A percentile compares a stretch with the other conserved stretches of the same genome.
phyloP scores from a whole-genome alignment of 75 land plant species.

The Pinus taeda region DNA sequence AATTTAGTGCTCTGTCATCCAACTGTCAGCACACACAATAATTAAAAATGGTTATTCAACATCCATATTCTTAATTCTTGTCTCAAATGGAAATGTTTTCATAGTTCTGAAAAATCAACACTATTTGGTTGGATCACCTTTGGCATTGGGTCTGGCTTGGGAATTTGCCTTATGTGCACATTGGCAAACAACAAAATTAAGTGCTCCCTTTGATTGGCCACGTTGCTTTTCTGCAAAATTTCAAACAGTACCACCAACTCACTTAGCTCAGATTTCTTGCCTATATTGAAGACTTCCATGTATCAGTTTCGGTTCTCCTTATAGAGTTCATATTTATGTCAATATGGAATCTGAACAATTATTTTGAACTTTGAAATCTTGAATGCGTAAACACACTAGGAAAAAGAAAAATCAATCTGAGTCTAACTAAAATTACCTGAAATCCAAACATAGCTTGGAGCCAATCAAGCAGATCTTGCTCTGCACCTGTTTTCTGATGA shows the following conservation, averaged over 20 bases:
- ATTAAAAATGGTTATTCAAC: background rate
- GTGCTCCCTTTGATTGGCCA: constrained; percentile 90
- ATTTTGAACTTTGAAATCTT: background rate
- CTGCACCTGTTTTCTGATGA: constrained; percentile 17
- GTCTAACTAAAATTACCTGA: constrained; percentile 50
- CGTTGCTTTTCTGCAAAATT: constrained; percentile 71
- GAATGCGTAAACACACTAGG: too few species aligned
- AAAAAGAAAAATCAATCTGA: background rate
- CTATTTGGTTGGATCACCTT: constrained; percentile 27
- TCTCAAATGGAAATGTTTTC: background rate
- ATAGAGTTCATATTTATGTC: too few species aligned
- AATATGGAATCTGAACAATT: background rate
- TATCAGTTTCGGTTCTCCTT: too few species aligned
- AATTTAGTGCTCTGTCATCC: constrained; percentile 68
- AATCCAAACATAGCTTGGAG: constrained; percentile 82
- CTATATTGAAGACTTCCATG: too few species aligned
- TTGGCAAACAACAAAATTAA: constrained; percentile 88
- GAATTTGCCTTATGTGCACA: constrained; percentile 50
- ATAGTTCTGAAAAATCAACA: constrained; percentile 7
- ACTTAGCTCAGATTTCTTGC: too few species aligned
- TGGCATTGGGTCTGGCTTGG: constrained; percentile 26
- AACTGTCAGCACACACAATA: constrained; percentile 29
- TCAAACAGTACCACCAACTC: background rate
- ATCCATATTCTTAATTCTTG: background rate
- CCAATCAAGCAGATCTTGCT: constrained; percentile 79